Evolutionary conservation across 2,329 filamentous ascomycete species (phyloP).

Genomic region (Sporothrix inflata): DNA sequence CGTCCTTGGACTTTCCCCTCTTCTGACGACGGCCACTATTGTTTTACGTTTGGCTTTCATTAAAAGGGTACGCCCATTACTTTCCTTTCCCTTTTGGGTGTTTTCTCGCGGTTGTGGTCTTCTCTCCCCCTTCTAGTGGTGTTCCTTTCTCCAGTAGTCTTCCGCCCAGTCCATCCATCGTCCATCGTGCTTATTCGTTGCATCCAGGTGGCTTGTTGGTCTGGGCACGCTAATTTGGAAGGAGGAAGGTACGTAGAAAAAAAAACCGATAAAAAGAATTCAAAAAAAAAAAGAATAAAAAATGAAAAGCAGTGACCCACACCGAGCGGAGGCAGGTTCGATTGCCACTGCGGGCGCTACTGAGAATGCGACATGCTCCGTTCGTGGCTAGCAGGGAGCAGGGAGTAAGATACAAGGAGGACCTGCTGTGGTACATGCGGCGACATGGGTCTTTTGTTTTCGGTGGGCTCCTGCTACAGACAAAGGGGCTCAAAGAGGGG

Average conservation of each 20-base stretch:
- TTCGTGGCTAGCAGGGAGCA: background rate
- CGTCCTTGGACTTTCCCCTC: background rate
- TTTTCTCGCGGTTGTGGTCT: background rate
- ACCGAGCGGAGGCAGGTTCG: slow-evolving; percentile 11
- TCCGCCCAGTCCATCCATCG: background rate
- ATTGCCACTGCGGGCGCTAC: slow-evolving; percentile 21
- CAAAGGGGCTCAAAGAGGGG: slow-evolving; percentile 18
- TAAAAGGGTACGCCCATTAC: background rate
- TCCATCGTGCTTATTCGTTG: background rate
- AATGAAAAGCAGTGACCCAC: background rate
- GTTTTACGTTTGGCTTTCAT: background rate
- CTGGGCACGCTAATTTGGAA: slow-evolving; percentile 10
- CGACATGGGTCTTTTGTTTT: background rate
- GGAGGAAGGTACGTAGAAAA: background rate
- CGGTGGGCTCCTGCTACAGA: background rate
- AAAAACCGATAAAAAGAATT: background rate
- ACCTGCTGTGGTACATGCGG: background rate
- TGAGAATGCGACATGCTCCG: slow-evolving; percentile 2
- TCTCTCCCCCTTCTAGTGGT: background rate
- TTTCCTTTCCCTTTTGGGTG: background rate
- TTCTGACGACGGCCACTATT: background rate
- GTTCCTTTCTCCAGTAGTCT: background rate
- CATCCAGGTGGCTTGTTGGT: background rate
- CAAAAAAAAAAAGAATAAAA: background rate
- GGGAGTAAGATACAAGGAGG: background rate